Base-by-base conservation (phyloP, 2,329 filamentous ascomycete genomes). In the Colletotrichum karsti region DNA sequence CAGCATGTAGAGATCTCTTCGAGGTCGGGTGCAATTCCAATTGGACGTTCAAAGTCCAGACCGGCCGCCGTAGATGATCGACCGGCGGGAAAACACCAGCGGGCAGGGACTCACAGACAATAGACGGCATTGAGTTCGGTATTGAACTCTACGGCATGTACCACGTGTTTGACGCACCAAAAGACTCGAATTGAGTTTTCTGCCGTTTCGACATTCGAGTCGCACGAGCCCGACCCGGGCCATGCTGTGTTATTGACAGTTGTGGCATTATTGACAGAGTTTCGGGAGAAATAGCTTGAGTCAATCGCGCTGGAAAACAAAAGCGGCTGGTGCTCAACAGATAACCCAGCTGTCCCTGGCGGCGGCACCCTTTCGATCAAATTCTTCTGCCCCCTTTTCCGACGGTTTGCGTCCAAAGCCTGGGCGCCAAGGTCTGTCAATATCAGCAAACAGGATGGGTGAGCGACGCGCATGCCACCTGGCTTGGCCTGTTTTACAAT, bases 231-330 rank as follows among this genome's bases (percentile, higher is more conserved):
- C 28, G 26, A 15, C 18, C 4, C 33, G 22, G 56, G 48, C 39
- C 57, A 48, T 12, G 18, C 39, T 28, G 46, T 44, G 54, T 15
- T 53, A 60, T 51, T 30, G 24, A 10, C 24, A 30, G n/a, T 18
- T n/a, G 18, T 62, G 48, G 24, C 48, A 26, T 50, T 35, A 50
- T 15, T 50, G 33, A 62, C 57, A 66, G 48, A 66, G 57, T 66
- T 66, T 55, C 63, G 63, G 57, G 57, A 53, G 37, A 15, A 37
- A 39, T 35, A 62, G 57, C 57, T 42, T 50, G 63, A 55, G 39
- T 66, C 48, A 41, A 55, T 56, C 41, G 22, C 56, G 39, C 24
- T 20, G 28, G 37, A 30, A 48, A 46, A 50, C 37, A 51, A n/a
- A n/a, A 28, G n/a, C 22, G 42, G 2, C 7, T 41, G 24, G 48